Percentiles rank a stretch among this genome's conserved stretches.
phyloP scores from a whole-genome alignment of 176 grass and related monocot species.

The Cocos nucifera region DNA sequence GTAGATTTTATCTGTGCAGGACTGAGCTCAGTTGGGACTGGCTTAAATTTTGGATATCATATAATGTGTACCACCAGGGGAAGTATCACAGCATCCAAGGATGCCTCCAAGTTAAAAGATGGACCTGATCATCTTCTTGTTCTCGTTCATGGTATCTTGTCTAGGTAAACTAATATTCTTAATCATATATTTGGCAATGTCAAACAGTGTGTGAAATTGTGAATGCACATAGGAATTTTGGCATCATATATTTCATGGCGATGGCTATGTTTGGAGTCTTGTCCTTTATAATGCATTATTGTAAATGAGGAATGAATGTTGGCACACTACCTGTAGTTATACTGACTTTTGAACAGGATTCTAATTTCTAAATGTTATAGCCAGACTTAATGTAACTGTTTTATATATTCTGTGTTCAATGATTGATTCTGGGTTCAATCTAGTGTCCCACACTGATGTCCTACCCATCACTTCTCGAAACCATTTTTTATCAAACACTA shows the following conservation, averaged over 20 bases:
- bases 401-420: too few species aligned
- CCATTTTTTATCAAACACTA: too few species aligned
- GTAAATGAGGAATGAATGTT: too few species aligned
- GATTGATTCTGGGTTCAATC: too few species aligned
- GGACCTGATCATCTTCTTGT: constrained; percentile 79
- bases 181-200: neutral
- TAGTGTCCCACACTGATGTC: too few species aligned
- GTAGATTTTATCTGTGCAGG: too few species aligned
- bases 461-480: too few species aligned
- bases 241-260: neutral
- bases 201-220: neutral
- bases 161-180: constrained; percentile 33
- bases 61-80: constrained; percentile 5
- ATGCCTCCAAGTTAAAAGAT: constrained; percentile 26
- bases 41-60: constrained; percentile 14
- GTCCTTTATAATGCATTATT: too few species aligned
- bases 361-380: too few species aligned
- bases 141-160: constrained; percentile 83
- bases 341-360: too few species aligned
- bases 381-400: too few species aligned
- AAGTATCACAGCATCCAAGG: constrained; percentile 6
- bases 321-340: too few species aligned
- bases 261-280: neutral
- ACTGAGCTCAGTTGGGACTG: neutral
- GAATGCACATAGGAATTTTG: neutral